Evolutionary conservation across 2,329 filamentous ascomycete species (phyloP).

Genomic region (Helotiales sp.): DNA sequence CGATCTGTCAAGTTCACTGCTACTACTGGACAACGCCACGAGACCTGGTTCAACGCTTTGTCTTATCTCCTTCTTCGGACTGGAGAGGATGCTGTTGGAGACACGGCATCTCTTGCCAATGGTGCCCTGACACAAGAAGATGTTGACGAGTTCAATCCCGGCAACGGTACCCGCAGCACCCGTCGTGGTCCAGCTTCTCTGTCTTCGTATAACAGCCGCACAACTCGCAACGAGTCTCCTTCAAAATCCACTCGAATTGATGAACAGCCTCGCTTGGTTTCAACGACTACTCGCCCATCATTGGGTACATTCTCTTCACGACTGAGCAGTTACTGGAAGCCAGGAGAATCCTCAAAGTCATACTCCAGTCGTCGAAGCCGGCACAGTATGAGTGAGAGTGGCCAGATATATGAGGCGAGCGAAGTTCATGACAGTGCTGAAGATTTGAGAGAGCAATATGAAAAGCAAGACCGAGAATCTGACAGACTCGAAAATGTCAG

Average conservation of each 20-base stretch:
- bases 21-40: constrained; percentile 89
- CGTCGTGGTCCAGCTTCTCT: constrained; percentile 67
- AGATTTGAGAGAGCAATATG: constrained; percentile 79
- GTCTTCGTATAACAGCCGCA: constrained; percentile 80
- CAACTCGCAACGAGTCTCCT: constrained; percentile 69
- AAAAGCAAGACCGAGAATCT: constrained; percentile 75
- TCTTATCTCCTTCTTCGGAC: constrained; percentile 89
- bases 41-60: constrained; percentile 98
- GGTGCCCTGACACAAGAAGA: constrained; percentile 64
- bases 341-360: constrained; percentile 30
- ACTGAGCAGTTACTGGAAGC: constrained; percentile 64
- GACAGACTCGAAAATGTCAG: constrained; percentile 92
- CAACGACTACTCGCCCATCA: constrained; percentile 38
- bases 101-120: constrained; percentile 62
- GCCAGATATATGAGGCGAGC: constrained; percentile 58
- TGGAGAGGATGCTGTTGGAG: constrained; percentile 61
- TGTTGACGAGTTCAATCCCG: constrained; percentile 81
- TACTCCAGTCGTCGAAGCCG: constrained; percentile 58
- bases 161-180: constrained; percentile 51
- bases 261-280: constrained; percentile 32
- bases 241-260: constrained; percentile 45
- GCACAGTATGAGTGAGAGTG: constrained; percentile 47
- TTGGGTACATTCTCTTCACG: constrained; percentile 62
- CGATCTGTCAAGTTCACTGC: constrained; percentile 93
- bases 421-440: constrained; percentile 79